Conservation (phyloP, 2,329 filamentous ascomycete genomes). For the Sporothrix inflata region DNA sequence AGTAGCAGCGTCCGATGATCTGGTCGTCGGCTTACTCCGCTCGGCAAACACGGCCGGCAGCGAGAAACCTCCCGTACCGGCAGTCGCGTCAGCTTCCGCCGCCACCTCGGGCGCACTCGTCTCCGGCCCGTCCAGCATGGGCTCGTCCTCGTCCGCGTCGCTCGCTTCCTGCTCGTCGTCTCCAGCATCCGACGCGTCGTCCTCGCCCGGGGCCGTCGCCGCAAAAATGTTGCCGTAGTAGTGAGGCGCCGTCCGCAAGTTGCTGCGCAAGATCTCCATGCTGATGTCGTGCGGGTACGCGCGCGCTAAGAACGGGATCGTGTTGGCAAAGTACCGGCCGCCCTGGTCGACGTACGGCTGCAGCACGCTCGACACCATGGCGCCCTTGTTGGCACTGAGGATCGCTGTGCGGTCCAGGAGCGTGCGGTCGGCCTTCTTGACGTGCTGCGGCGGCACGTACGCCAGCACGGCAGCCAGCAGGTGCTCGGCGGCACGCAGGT, state of each 20-base stretch:
- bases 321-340: constrained; percentile 68
- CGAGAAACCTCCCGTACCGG: constrained; percentile 21
- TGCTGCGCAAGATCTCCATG: constrained; percentile 71
- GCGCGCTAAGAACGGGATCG: constrained; percentile 77
- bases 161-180: constrained; percentile 45
- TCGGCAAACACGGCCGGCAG: constrained; percentile 28
- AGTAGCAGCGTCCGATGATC: constrained; percentile 38
- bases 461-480: constrained; percentile 68
- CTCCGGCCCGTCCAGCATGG: constrained; percentile 38
- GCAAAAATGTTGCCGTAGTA: constrained; percentile 39
- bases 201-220: constrained; percentile 19
- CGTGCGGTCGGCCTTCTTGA: constrained; percentile 72
- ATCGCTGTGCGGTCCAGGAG: constrained; percentile 83
- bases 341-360: constrained; percentile 71
- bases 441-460: constrained; percentile 64
- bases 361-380: constrained; percentile 80
- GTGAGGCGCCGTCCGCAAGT: constrained; percentile 51
- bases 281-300: constrained; percentile 64
- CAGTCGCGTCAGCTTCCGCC: not conserved
- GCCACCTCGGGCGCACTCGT: not conserved
- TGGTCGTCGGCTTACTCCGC: constrained; percentile 27
- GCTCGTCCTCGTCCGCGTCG: constrained; percentile 43
- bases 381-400: constrained; percentile 66
- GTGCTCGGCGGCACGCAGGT: constrained; percentile 59
- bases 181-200: constrained; percentile 50